Evolutionary conservation across 129 eudicot species (phyloP).

Genomic region (Saussurea involucrata): DNA sequence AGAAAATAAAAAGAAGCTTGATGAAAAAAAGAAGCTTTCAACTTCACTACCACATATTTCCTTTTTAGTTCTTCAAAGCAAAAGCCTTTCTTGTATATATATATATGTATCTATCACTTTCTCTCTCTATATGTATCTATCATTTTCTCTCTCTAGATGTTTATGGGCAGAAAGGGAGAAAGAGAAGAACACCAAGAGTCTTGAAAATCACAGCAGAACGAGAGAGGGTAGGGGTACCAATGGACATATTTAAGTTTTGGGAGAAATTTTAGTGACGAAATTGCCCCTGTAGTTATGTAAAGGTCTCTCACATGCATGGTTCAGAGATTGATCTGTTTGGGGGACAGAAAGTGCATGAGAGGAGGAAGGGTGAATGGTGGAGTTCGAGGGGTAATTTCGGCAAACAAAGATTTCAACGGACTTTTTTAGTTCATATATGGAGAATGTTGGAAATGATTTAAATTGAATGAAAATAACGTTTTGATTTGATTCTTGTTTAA

Average conservation of each 20-base stretch:
- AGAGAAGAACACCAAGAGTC: conserved; percentile 20
- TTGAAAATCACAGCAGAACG: conserved; percentile 23
- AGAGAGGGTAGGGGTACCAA: background rate
- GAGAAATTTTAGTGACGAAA: conserved; percentile 19
- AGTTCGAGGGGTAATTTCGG: conserved; percentile 32
- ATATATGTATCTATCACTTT: conserved; percentile 1
- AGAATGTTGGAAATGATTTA: conserved; percentile 30
- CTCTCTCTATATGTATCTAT: conserved; percentile 9
- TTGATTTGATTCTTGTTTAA: conserved; percentile 12
- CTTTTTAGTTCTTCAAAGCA: conserved; percentile 3
- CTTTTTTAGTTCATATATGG: conserved; percentile 13
- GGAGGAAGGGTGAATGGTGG: conserved; percentile 6
- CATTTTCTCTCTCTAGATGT: conserved; percentile 9
- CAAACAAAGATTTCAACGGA: conserved; percentile 26
- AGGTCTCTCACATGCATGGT: conserved; percentile 24
- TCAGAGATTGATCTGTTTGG: conserved; percentile 17
- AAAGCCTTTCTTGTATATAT: background rate
- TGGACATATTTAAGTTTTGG: conserved; percentile 19
- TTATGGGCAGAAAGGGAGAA: background rate
- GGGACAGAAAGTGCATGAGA: conserved; percentile 25
- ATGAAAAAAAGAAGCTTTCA: conserved; percentile 14
- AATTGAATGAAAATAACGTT: conserved; percentile 16
- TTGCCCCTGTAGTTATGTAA: conserved; percentile 24
- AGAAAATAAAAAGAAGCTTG: conserved; percentile 8
- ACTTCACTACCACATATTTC: background rate